phyloP scores from a whole-genome alignment of 768 basidiomycete species.

The Cyathus striatus region DNA sequence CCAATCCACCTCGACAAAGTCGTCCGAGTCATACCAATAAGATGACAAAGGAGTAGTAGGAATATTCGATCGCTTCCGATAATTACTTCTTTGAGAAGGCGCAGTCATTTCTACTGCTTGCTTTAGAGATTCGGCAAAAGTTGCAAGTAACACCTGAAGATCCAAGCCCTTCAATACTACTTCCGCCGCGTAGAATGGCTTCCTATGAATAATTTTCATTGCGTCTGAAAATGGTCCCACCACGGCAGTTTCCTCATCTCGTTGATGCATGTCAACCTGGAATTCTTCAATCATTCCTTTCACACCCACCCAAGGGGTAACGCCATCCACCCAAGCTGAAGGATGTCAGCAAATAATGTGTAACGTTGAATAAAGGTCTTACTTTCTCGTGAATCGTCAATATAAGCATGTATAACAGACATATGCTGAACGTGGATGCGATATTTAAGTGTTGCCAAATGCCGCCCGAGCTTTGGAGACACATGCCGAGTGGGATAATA shows the following conservation, averaged over 20 bases:
- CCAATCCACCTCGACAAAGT: conserved; percentile 81
- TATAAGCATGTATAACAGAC: conserved; percentile 83
- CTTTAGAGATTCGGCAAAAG: conserved; percentile 71
- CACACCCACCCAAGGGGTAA: conserved; percentile 76
- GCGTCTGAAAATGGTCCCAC: conserved; percentile 51
- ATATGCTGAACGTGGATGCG: conserved; percentile 72
- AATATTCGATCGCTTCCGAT: conserved; percentile 41
- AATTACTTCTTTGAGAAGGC: conserved; percentile 41
- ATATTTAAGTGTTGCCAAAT: conserved; percentile 90
- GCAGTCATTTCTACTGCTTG: conserved; percentile 44
- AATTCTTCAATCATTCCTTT: conserved; percentile 81
- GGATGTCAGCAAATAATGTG: conserved; percentile 2
- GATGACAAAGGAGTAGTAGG: conserved; percentile 38
- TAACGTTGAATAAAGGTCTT: conserved; percentile 11
- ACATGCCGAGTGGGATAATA: conserved; percentile 67
- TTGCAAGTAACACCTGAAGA: conserved; percentile 72
- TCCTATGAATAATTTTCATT: conserved; percentile 62
- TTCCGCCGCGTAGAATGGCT: conserved; percentile 86
- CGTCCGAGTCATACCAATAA: conserved; percentile 73
- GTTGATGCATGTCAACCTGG: conserved; percentile 89
- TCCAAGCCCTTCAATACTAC: conserved; percentile 74
- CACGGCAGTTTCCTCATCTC: conserved; percentile 73
- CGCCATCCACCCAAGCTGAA: conserved; percentile 72
- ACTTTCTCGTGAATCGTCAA: conserved; percentile 71
- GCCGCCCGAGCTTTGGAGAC: conserved; percentile 84